Evolutionary conservation across 176 grass and related monocot species (phyloP), one percentile per base, ranked within the genome.

Genomic region (Bothriochloa decipiens): DNA sequence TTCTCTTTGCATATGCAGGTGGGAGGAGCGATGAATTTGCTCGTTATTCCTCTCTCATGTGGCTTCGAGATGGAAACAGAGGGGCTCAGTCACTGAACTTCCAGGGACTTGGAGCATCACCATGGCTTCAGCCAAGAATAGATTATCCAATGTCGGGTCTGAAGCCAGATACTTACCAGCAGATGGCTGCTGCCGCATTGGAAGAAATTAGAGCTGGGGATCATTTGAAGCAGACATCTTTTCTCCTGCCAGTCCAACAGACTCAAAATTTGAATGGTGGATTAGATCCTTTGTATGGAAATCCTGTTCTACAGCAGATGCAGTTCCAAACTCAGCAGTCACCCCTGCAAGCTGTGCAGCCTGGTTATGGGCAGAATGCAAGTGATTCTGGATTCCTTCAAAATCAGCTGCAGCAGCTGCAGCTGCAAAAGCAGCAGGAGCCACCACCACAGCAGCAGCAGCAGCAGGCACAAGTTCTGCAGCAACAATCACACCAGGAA

Each of bases 181-280:
- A 94, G 85, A 95, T 93, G 95, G 95, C 95, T 85, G 84, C 91
- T 28, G 91, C 92, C 22, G 95, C 95, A 69, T 80, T 97, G 14
- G 90, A 95, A 74, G 95, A 97, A 53, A 91, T 97, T 68, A 85
- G 95, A 76, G 80, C 58, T 64, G 84, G 87, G 49, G 95, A 97
- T 86, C 79, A 80, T 82, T 85, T 89, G 52, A 95, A 97, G 70
- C 90, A 93, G 79, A 73, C 86, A 39, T 83, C 86, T 3, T 82
- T 84, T 76, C 57, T 90, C 29, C 53, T 89, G 70, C 91, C 91
- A 75, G 89, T 87, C 46, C 92, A 97, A 49, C 95, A 93, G 28
- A 67, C 82, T 52, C 92, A 93, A 50, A 91, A 85, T 86, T 63
- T 90, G 58, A 90, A 86, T 47, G 58, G 86, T 18, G 84, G 90